Percentiles rank a stretch among this genome's conserved stretches.
Conservation (phyloP, 2,329 filamentous ascomycete species). For the Fusarium caatingaense region DNA sequence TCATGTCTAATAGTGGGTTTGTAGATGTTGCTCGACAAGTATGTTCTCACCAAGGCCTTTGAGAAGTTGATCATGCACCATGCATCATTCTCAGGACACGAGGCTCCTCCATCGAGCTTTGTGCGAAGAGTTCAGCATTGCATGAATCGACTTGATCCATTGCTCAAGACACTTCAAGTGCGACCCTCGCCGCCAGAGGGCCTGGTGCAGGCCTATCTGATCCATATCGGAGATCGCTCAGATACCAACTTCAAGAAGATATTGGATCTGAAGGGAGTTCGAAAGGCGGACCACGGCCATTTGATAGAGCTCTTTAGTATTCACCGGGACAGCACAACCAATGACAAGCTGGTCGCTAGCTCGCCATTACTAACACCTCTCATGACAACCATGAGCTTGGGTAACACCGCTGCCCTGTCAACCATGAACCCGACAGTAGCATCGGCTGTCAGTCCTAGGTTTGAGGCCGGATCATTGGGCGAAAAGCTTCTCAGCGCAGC, state of each 20-base stretch:
- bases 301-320: slow-evolving; percentile 86
- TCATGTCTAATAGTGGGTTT: slow-evolving; percentile 36
- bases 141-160: slow-evolving; percentile 88
- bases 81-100: slow-evolving; percentile 58
- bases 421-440: slow-evolving; percentile 58
- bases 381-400: slow-evolving; percentile 58
- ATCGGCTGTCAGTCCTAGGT: slow-evolving; percentile 62
- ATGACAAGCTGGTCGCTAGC: slow-evolving; percentile 75
- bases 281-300: slow-evolving; percentile 82
- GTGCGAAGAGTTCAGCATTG: slow-evolving; percentile 86
- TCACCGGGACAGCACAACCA: slow-evolving; percentile 80
- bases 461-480: slow-evolving; percentile 85
- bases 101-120: slow-evolving; percentile 69
- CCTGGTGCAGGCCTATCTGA: slow-evolving; percentile 95
- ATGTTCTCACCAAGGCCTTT: slow-evolving; percentile 85
- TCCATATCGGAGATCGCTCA: slow-evolving; percentile 93
- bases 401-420: slow-evolving; percentile 52
- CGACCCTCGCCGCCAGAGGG: slow-evolving; percentile 91
- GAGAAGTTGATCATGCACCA: slow-evolving; percentile 75
- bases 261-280: slow-evolving; percentile 92
- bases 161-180: slow-evolving; percentile 97
- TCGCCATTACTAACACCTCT: slow-evolving; percentile 79
- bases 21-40: slow-evolving; percentile 95
- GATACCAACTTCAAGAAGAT: slow-evolving; percentile 97
- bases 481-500: slow-evolving; percentile 90